Evolutionary conservation across 345 rosid genomes (phyloP), one percentile per base, ranked within the genome.

Genomic region (Bruguiera gymnorhiza): DNA sequence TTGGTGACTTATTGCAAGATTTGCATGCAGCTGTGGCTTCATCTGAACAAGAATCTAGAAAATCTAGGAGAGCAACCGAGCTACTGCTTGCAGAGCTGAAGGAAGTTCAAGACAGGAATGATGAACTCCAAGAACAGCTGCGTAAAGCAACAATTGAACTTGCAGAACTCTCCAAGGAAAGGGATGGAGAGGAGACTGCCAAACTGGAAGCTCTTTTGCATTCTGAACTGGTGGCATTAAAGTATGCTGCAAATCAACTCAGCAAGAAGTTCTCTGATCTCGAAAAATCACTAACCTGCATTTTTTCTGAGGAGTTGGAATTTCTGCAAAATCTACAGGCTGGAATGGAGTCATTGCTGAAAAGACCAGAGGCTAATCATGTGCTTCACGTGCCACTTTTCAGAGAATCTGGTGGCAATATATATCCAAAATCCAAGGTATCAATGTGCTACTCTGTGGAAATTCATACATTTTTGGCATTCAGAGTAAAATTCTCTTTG

Each of bases 31-130:
- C 87, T 60, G 73, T 82, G 67, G 76, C 86, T 77, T 79, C 87
- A 71, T 80, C 82, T 26, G 89, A 92, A 72, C 90, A 83, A 74
- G 93, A 91, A 69, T 87, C 87, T 6, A 84, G 75, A 70, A 95
- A 92, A 78, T 90, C 97, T 66, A 85, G 77, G 76, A 85, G 91
- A 78, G 96, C 97, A n/a, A 90, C 97, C 34, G 93, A 94, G 78
- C 84, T 91, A 66, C 83, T 94, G 73, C 84, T 91, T 76, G 93
- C 96, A 1, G 97, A 94, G 82, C 77, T 91, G 76, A 88, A 89
- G 72, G 97, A 94, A 77, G 98, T 91, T 72, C 97, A 91, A 76
- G 96, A 91, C 77, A 91, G 96, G 85, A 91, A 94, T 74, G 97
- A 91, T 68, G 52, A 73, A 69, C 86, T 93, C 71, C 98, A 86